phyloP scores from a whole-genome alignment of 73 alveolate species.

The Paramecium octaurelia region DNA sequence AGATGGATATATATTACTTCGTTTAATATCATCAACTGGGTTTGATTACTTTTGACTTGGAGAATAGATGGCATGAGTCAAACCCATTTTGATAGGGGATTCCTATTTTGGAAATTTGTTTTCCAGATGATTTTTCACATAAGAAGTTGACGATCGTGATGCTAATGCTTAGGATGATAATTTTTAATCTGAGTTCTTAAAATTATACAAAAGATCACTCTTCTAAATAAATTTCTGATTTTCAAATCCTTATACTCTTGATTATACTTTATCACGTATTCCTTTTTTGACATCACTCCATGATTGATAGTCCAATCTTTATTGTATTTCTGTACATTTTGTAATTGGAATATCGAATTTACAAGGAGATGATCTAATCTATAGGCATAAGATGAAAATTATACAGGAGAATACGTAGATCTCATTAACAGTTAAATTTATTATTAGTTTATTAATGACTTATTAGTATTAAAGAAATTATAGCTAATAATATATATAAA shows the following conservation, averaged over 20 bases:
- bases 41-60: background rate
- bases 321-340: background rate
- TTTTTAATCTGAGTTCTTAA: background rate
- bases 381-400: background rate
- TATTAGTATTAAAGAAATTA: background rate
- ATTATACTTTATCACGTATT: conserved; percentile 21
- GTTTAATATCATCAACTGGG: background rate
- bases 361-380: conserved; percentile 8
- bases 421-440: conserved; percentile 51
- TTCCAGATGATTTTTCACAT: background rate
- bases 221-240: conserved; percentile 13
- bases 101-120: conserved; percentile 34
- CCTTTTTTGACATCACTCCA: conserved; percentile 55
- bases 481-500: background rate
- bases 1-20: background rate
- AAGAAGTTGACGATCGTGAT: background rate
- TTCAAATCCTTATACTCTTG: conserved; percentile 32
- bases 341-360: background rate
- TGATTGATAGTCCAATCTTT: background rate
- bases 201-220: conserved; percentile 1
- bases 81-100: conserved; percentile 14
- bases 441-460: background rate
- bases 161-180: background rate
- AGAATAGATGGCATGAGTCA: conserved; percentile 15
- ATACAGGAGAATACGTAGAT: conserved; percentile 28